Evolutionary conservation across 805 yeast species (phyloP).

Genomic region (Komagataella ulmi): DNA sequence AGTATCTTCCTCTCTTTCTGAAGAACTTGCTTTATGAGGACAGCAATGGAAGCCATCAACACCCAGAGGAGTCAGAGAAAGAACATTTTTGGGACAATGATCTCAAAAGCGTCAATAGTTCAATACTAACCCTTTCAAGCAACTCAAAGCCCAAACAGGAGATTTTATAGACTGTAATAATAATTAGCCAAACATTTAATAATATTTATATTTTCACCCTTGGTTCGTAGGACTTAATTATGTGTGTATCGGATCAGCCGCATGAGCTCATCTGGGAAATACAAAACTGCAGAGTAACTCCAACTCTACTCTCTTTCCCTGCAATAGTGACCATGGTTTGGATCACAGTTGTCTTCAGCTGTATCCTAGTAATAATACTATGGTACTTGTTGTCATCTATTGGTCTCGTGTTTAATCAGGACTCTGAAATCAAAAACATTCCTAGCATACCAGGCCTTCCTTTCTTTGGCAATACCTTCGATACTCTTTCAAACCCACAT

Average conservation of each 20-base stretch:
- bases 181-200: not conserved
- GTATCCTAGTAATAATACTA: not conserved
- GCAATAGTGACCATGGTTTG: not conserved
- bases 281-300: not conserved
- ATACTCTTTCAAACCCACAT: constrained; percentile 35
- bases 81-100: constrained; percentile 7
- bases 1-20: constrained; percentile 6
- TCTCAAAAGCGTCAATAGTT: constrained; percentile 4
- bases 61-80: not conserved
- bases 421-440: constrained; percentile 19
- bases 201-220: not conserved
- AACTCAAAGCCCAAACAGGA: constrained; percentile 2
- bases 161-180: not conserved
- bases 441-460: constrained; percentile 35
- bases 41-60: not conserved
- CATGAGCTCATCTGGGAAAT: not conserved
- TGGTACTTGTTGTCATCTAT: not conserved
- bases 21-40: constrained; percentile 3
- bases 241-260: not conserved
- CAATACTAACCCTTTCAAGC: constrained; percentile 5
- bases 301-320: not conserved
- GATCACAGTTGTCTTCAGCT: not conserved
- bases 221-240: not conserved
- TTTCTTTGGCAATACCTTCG: constrained; percentile 34
- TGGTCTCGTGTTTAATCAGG: constrained; percentile 10